A percentile compares a stretch with the other conserved stretches of the same genome.
These are phyloP conservation scores for Eucalyptus regnans DNA, from an alignment of 345 rosid species.

Conservation along the genomic window DNA sequence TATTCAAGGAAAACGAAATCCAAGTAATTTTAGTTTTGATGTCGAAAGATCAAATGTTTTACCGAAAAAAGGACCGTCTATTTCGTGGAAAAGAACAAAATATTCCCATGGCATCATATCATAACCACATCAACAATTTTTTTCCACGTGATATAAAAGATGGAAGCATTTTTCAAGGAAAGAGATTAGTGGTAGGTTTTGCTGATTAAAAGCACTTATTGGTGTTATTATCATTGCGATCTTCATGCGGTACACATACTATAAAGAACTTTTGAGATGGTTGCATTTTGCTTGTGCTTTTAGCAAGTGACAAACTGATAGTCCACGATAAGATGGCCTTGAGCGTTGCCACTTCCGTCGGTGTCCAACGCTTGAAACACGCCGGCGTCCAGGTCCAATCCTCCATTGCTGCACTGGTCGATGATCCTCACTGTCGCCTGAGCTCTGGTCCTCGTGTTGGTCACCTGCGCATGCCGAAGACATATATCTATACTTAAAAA, in stretches of 20 bases:
- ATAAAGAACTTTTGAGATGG: background rate
- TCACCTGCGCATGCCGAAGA: conserved; percentile 19
- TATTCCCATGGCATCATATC: background rate
- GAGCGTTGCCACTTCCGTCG: conserved; percentile 10
- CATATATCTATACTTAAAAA: background rate
- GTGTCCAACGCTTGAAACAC: conserved; percentile 30
- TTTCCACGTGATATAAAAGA: background rate
- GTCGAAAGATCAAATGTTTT: background rate
- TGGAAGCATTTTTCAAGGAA: background rate
- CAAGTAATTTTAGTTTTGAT: background rate
- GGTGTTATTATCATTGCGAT: background rate
- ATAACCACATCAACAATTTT: background rate
- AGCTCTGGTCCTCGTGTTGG: conserved; percentile 23
- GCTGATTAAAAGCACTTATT: background rate
- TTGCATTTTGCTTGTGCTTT: background rate
- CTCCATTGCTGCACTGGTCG: conserved; percentile 42
- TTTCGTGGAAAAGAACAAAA: background rate
- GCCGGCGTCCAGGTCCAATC: conserved; percentile 27
- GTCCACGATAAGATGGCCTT: conserved; percentile 33
- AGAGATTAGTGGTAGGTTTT: background rate
- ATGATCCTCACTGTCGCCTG: conserved; percentile 35
- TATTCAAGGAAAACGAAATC: background rate
- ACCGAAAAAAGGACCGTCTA: background rate
- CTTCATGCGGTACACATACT: background rate
- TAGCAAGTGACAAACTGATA: conserved; percentile 28